Evolutionary conservation across 1,139 yeast genomes (phyloP), one percentile per base, ranked within the genome.

Genomic region (Suhomyces coccinellae): DNA sequence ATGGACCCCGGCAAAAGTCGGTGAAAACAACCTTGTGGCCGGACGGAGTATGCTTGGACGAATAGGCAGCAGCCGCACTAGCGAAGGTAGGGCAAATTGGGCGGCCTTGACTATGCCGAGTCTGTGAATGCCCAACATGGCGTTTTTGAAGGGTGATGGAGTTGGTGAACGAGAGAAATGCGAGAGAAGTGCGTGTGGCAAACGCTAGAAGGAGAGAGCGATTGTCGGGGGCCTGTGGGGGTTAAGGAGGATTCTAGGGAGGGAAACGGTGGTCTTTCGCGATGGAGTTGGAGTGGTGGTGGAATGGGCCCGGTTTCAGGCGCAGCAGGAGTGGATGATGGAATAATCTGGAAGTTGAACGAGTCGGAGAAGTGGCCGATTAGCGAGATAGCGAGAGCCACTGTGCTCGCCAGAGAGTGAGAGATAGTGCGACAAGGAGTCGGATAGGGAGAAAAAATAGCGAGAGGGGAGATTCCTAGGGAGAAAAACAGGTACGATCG

Each of bases 51-150:
- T 24, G 16, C 24, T 9, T 11, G 38, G 15, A 26, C 28, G 33
- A n/a, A 33, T 7, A 10, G 40, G 29, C 34, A 38, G 22, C 13
- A 22, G 40, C 40, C 40, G 34, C 27, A 30, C 26, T 14, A 28
- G 31, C 9, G 17, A 8, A 9, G 38, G 38, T 34, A 30, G 10
- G 11, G 30, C 28, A n/a, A 17, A 17, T 8, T 13, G 37, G 22
- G 31, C 13, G 27, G 33, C 30, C 24, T 35, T 29, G 17, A 31
- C 35, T 28, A 37, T 33, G 28, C 45, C 45, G 2, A 42, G 29
- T 37, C 45, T 37, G 30, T 37, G 37, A 32, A 42, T 42, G 30
- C 38, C 41, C 37, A 41, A 36, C 44, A 41, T 41, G 32, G 8
- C 24, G 24, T 20, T 6, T 7, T 20, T 7, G 24, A 20, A 20